Base-by-base conservation (phyloP, 495 filamentous ascomycete genomes). In the Penicillium steckii region DNA sequence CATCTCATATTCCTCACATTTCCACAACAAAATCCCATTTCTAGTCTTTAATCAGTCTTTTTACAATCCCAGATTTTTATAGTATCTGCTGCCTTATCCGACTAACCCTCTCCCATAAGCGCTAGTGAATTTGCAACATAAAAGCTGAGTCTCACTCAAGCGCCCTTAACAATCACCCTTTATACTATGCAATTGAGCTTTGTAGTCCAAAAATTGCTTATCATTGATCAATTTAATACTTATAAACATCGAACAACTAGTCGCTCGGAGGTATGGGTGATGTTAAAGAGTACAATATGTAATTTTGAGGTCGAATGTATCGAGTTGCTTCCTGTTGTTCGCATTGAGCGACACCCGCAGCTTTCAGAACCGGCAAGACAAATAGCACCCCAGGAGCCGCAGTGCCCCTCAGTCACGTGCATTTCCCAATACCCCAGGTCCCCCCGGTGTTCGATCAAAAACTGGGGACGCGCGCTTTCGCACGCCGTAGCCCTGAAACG, bases 261-360 rank as follows among this genome's bases (percentile, higher is more conserved):
- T 35, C 6, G 12, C 32, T 35, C 10, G 32, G 10, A 10, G 26
- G 17, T 35, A 2, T 0, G 42, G 17, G 27, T 27, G 24, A 27
- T 27, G 42, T 4, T 44, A 27, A 10, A 44, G n/a, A 44, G 42
- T 27, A 17, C 24, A 44, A 44, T 27, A 9, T 44, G 13, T 44
- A 27, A 32, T 46, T 46, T 2, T 46, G 27, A 32, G 44, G 24
- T 44, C n/a, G 22, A 44, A 44, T 23, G 42, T 44, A 44, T 13
- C 42, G 25, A 17, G 8, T 12, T 40, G 35, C 35, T 40, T 21
- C 4, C 15, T 48, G n/a, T 12, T 29, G 32, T 37, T 35, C 26
- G 30, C 46, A 42, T 37, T 50, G 24, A 50, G 27, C 37, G 29
- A 50, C 37, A 22, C 37, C 47, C 37, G 37, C 37, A 43, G n/a